Evolutionary conservation across 2,329 filamentous ascomycete genomes (phyloP).

Genomic region (Beauveria pseudobassiana): DNA sequence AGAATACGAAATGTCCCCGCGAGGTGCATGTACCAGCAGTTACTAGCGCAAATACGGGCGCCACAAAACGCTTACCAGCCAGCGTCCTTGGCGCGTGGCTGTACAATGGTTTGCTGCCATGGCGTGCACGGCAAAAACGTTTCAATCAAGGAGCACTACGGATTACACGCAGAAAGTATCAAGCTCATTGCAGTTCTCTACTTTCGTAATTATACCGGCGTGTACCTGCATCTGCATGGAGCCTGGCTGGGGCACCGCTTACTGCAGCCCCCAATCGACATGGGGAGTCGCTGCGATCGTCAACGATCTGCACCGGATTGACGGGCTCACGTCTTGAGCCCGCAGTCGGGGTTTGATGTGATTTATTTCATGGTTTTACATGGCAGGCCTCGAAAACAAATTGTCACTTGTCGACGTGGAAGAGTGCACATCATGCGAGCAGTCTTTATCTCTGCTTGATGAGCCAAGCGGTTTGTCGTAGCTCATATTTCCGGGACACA

Average conservation of each 20-base stretch:
- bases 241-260: background rate
- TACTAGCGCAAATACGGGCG: background rate
- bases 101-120: too few species aligned
- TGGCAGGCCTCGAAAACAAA: background rate
- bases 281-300: background rate
- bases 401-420: too few species aligned
- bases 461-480: too few species aligned
- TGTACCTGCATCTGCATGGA: background rate
- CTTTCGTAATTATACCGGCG: too few species aligned
- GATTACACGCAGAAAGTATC: too few species aligned
- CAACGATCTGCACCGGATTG: background rate
- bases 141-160: too few species aligned
- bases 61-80: background rate
- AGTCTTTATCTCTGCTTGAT: too few species aligned
- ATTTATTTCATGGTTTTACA: background rate
- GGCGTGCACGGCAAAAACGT: too few species aligned
- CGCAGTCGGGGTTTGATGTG: background rate
- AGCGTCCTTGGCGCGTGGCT: background rate
- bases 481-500: background rate
- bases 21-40: background rate
- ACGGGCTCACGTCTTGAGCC: background rate
- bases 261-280: background rate
- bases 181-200: too few species aligned
- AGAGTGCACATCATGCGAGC: too few species aligned
- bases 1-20: background rate